Base-by-base conservation (phyloP, 129 eudicot species). In the Artemisia argyi region DNA sequence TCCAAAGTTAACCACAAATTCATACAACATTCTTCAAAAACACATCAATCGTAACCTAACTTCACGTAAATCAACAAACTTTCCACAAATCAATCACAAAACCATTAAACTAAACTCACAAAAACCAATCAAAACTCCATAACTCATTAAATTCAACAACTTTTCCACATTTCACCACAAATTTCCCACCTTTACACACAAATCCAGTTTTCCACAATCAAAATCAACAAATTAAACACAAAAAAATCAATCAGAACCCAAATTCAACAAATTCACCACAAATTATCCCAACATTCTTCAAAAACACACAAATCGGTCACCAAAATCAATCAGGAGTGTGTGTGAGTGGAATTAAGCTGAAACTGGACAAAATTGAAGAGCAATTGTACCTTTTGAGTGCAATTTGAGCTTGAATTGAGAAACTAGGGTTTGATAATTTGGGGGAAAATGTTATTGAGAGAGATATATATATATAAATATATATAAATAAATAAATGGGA, bases 341-440 rank as follows among this genome's bases (percentile, higher is more conserved):
- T 18, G 7, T 35, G 42, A 42, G 77, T 30, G n/a, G 44, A 62
- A 71, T 16, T 70, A 16, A 71, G 73, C 77, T 63, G 35, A 30
- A 30, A 30, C 6, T 30, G 4, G 4, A 4, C 35, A 11, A 71
- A 71, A 63, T 64, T 47, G 52, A 66, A 63, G 44, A 30, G 16
- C 46, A 78, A 78, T 54, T 77, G 61, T 63, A 78, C 82, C 82
- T 78, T 1, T 17, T 5, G 39, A 64, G 47, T 65, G 73, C 26
- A 63, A 78, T 44, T 78, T 10, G 24, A 28, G 73, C 44, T 44
- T 51, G 54, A 17, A 78, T 71, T 64, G 19, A 14, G 77, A 28
- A 70, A 17, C 64, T 78, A 78, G 77, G 82, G 82, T 78, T 71
- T 78, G 82, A 22, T 14, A 67, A 63, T 39, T 71, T 30, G 47